phyloP scores from a whole-genome alignment of 2,329 filamentous ascomycete species.

The Arachnomyces sp. region DNA sequence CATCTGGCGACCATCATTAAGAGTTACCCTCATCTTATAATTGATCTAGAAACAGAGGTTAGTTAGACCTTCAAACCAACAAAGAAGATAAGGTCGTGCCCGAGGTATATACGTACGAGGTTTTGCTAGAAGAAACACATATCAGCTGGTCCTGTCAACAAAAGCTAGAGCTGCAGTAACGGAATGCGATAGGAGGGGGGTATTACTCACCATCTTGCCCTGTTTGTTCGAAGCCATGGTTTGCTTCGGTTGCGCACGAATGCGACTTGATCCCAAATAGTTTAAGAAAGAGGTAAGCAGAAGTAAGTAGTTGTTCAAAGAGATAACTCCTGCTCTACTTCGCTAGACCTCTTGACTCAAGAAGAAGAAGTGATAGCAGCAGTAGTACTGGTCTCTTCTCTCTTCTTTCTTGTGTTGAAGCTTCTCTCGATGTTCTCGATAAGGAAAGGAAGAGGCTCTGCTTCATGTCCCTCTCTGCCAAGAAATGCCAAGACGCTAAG shows the following conservation, averaged over 20 bases:
- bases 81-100: background rate
- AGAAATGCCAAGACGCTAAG: constrained; percentile 32
- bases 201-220: constrained; percentile 90
- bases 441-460: constrained; percentile 14
- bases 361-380: background rate
- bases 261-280: constrained; percentile 35
- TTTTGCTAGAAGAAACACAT: constrained; percentile 50
- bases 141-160: constrained; percentile 55
- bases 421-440: background rate
- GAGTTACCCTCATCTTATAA: constrained; percentile 95
- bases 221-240: constrained; percentile 78
- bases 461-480: too few species aligned
- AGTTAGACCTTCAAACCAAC: background rate
- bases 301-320: background rate
- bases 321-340: constrained; percentile 3
- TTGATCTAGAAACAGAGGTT: constrained; percentile 62
- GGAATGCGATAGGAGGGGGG: constrained; percentile 26
- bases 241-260: constrained; percentile 32
- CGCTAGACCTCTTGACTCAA: background rate
- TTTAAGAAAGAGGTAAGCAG: constrained; percentile 18
- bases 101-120: constrained; percentile 44
- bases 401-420: background rate
- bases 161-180: constrained; percentile 34
- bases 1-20: constrained; percentile 93
- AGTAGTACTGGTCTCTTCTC: constrained; percentile 4